phyloP scores from a whole-genome alignment of 345 rosid species.

The Boechera retrofracta region DNA sequence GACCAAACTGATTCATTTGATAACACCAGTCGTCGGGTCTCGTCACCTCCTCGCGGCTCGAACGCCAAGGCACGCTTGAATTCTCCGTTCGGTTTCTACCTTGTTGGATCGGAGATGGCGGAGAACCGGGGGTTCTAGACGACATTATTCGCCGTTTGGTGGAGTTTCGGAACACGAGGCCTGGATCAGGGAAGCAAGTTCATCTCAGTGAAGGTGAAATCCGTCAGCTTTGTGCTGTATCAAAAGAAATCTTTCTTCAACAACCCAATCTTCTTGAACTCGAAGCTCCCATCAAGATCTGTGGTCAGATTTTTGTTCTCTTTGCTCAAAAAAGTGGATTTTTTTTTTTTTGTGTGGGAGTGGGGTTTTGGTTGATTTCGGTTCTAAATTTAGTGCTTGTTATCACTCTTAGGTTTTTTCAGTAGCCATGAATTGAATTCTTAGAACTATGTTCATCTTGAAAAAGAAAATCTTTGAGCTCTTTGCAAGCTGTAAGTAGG shows the following conservation, averaged over 20 bases:
- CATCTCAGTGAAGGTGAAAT: slow-evolving; percentile 85
- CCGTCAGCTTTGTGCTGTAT: slow-evolving; percentile 69
- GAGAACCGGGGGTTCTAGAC: slow-evolving; percentile 66
- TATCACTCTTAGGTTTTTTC: not conserved
- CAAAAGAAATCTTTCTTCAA: slow-evolving; percentile 75
- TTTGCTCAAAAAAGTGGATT: not conserved
- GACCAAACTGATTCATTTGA: slow-evolving; percentile 30
- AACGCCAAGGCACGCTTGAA: slow-evolving; percentile 20
- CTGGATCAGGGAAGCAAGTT: slow-evolving; percentile 70
- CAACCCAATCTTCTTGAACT: slow-evolving; percentile 89
- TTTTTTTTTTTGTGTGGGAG: not conserved
- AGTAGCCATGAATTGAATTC: not conserved
- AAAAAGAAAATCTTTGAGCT: slow-evolving; percentile 13
- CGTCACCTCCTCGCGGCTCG: slow-evolving; percentile 32
- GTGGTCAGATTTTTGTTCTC: slow-evolving; percentile 56
- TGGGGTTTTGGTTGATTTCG: not conserved
- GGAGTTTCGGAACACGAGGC: slow-evolving; percentile 61
- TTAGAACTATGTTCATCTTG: not conserved
- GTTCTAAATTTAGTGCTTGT: not conserved
- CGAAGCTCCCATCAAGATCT: slow-evolving; percentile 93
- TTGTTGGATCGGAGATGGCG: slow-evolving; percentile 34
- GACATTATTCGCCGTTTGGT: slow-evolving; percentile 68
- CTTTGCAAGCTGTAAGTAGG: not conserved
- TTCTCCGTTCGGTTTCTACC: not conserved
- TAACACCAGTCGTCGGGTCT: slow-evolving; percentile 26